Percentiles rank a stretch among this genome's conserved stretches.
phyloP scores from a whole-genome alignment of 305 asterid genomes.

The Fraxinus sp. region DNA sequence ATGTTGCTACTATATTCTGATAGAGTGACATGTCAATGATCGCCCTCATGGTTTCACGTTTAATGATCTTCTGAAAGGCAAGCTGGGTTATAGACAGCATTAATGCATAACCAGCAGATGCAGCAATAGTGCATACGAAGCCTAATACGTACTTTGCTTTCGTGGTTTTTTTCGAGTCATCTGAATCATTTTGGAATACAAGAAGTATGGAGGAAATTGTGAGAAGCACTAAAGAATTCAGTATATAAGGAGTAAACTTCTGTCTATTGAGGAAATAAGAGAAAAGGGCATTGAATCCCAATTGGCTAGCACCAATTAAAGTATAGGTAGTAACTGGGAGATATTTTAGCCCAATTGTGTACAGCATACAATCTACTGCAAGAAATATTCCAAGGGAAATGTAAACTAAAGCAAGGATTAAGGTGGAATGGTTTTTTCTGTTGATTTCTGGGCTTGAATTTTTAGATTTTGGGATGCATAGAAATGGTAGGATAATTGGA shows the following conservation, averaged over 20 bases:
- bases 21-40: slow-evolving; percentile 27
- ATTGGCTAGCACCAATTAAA: slow-evolving; percentile 56
- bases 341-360: slow-evolving; percentile 50
- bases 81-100: slow-evolving; percentile 29
- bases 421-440: slow-evolving; percentile 5
- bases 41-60: slow-evolving; percentile 12
- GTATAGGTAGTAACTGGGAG: slow-evolving; percentile 69
- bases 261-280: slow-evolving; percentile 56
- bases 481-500: slow-evolving; percentile 59
- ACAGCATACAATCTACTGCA: slow-evolving; percentile 46
- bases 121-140: slow-evolving; percentile 23
- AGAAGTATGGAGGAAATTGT: slow-evolving; percentile 56
- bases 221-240: slow-evolving; percentile 56
- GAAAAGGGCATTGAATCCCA: slow-evolving; percentile 63
- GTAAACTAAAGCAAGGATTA: slow-evolving; percentile 33
- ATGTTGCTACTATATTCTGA: slow-evolving; percentile 18
- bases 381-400: slow-evolving; percentile 38
- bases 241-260: slow-evolving; percentile 59
- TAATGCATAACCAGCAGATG: slow-evolving; percentile 27
- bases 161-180: background rate
- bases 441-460: background rate
- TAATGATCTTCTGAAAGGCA: slow-evolving; percentile 20
- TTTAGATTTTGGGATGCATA: slow-evolving; percentile 15
- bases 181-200: slow-evolving; percentile 41
- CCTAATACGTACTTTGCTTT: slow-evolving; percentile 10